phyloP scores from a whole-genome alignment of 2,329 filamentous ascomycete species.

The Pseudogymnoascus sp. region DNA sequence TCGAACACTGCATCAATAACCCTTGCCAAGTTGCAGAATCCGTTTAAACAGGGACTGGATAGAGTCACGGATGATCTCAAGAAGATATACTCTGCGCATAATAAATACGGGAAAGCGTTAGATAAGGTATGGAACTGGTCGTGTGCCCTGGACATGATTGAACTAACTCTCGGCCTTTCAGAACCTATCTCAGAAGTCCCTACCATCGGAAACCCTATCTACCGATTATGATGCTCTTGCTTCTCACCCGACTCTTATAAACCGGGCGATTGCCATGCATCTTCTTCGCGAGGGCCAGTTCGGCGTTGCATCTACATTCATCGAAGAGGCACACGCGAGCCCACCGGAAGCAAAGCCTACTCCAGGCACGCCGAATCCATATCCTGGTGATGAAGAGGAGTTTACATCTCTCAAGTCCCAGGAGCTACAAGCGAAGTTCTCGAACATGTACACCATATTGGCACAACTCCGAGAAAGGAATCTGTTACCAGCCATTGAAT shows the following conservation, averaged over 20 bases:
- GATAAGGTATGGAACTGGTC: conserved; percentile 53
- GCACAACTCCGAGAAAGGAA: conserved; percentile 67
- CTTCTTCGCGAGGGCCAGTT: conserved; percentile 92
- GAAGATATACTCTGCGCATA: conserved; percentile 72
- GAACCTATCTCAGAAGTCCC: neutral
- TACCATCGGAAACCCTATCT: conserved; percentile 51
- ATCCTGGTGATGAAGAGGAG: conserved; percentile 29
- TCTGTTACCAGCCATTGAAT: conserved; percentile 74
- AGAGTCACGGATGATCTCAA: conserved; percentile 73
- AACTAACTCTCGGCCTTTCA: neutral
- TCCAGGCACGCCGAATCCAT: conserved; percentile 27
- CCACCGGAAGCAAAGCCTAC: conserved; percentile 32
- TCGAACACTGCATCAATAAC: conserved; percentile 63
- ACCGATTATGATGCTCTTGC: conserved; percentile 75
- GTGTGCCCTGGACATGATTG: neutral
- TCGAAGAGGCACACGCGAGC: conserved; percentile 56
- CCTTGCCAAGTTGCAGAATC: conserved; percentile 77
- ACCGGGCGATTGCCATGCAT: conserved; percentile 94
- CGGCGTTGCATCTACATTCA: conserved; percentile 74
- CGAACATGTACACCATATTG: conserved; percentile 85
- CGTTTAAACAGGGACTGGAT: conserved; percentile 73
- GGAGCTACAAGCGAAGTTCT: conserved; percentile 71
- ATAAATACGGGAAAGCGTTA: conserved; percentile 74
- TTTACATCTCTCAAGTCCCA: conserved; percentile 52
- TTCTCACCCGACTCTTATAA: conserved; percentile 68